Evolutionary conservation across 305 asterid species (phyloP).

Genomic region (Petunia hybrid): DNA sequence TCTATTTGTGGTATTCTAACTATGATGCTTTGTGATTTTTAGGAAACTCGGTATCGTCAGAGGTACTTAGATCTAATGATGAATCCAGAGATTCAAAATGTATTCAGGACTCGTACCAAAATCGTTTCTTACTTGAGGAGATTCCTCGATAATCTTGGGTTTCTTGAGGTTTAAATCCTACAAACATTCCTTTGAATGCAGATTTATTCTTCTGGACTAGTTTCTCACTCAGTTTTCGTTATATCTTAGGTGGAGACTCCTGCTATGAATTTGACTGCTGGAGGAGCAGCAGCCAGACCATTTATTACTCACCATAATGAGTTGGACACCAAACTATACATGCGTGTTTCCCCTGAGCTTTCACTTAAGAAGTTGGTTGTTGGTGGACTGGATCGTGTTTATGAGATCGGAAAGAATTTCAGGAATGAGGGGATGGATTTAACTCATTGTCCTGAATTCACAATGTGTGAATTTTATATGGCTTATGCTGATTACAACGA

Average conservation of each 20-base stretch:
- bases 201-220: not conserved
- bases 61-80: conserved; percentile 89
- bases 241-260: conserved; percentile 33
- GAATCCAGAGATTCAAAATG: conserved; percentile 74
- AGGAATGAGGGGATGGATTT: conserved; percentile 56
- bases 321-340: conserved; percentile 41
- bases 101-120: conserved; percentile 73
- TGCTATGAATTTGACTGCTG: conserved; percentile 39
- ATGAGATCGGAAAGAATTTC: conserved; percentile 55
- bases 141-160: conserved; percentile 70
- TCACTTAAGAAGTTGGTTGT: conserved; percentile 52
- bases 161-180: conserved; percentile 66
- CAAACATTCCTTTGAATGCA: conserved; percentile 8
- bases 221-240: not conserved
- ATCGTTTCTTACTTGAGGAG: conserved; percentile 64
- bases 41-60: conserved; percentile 93
- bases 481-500: conserved; percentile 57
- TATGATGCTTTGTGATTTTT: conserved; percentile 31
- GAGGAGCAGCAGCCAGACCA: conserved; percentile 58
- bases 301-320: conserved; percentile 54
- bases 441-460: conserved; percentile 56
- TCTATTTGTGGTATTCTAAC: not conserved
- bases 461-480: conserved; percentile 55
- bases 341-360: conserved; percentile 57
- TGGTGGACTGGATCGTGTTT: conserved; percentile 55